These are phyloP conservation scores for Ulmus americana DNA, from an alignment of 331 rosid species.

Conservation along the genomic window DNA sequence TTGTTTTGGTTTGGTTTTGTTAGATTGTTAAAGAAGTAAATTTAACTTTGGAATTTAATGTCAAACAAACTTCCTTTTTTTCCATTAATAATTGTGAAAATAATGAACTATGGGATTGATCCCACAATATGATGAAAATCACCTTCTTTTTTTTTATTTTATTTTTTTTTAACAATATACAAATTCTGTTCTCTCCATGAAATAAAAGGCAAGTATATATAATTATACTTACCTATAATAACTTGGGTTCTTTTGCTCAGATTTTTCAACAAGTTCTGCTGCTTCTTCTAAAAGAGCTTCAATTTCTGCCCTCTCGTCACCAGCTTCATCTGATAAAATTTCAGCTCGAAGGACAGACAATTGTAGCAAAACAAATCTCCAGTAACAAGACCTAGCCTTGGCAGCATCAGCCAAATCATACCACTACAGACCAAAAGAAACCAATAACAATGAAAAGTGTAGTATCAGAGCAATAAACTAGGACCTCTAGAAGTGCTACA, in stretches of 20 bases:
- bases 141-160: too few relatives aligned
- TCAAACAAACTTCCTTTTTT: too few relatives aligned
- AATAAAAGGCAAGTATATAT: neutral
- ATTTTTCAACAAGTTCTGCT: constrained; percentile 71
- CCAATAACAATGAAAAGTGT: neutral
- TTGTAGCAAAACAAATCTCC: constrained; percentile 83
- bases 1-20: too few relatives aligned
- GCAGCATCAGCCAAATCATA: constrained; percentile 83
- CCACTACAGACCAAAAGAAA: constrained; percentile 52
- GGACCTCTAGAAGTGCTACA: neutral
- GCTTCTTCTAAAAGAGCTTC: constrained; percentile 91
- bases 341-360: constrained; percentile 77
- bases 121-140: too few relatives aligned
- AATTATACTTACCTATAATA: constrained; percentile 57
- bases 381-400: constrained; percentile 66
- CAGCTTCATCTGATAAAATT: constrained; percentile 58
- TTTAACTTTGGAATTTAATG: too few relatives aligned
- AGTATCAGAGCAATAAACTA: neutral
- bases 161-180: too few relatives aligned
- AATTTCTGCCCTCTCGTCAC: constrained; percentile 63
- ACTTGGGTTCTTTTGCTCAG: constrained; percentile 69
- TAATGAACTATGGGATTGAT: too few relatives aligned
- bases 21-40: too few relatives aligned
- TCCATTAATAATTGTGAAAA: too few relatives aligned
- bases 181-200: neutral